phyloP scores from a whole-genome alignment of 768 basidiomycete genomes.

The Mycena vulgaris region DNA sequence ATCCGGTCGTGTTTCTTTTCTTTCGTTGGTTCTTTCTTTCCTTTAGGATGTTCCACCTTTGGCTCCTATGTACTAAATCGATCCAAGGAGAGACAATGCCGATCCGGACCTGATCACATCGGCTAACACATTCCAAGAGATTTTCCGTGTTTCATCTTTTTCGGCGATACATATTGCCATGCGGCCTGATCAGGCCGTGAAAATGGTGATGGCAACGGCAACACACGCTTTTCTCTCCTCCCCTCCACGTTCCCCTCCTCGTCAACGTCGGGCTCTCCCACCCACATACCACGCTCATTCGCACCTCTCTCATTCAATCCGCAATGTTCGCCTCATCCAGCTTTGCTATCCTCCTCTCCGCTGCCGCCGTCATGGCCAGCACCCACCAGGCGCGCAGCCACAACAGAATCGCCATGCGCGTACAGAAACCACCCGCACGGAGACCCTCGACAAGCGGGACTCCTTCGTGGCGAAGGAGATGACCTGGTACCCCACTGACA shows the following conservation, averaged over 20 bases:
- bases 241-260: constrained; percentile 6
- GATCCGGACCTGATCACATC: no score
- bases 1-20: no score
- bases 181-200: no score
- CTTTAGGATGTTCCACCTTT: no score
- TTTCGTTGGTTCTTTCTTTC: no score
- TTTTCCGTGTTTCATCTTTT: no score
- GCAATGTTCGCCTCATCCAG: constrained; percentile 27
- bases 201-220: no score
- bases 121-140: no score
- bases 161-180: no score
- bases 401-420: constrained; percentile 13
- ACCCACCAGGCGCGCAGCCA: constrained; percentile 14
- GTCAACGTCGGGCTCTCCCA: not conserved
- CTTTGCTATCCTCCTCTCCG: constrained; percentile 22
- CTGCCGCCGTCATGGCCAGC: constrained; percentile 23
- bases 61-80: no score
- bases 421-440: constrained; percentile 2
- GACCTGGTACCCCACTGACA: constrained; percentile 34
- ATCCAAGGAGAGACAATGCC: no score
- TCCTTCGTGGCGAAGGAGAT: constrained; percentile 1
- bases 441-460: constrained; percentile 12
- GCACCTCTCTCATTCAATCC: constrained; percentile 4
- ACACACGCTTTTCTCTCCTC: constrained; percentile 8
- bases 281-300: constrained; percentile 27